Base-by-base conservation (phyloP, 2,329 filamentous ascomycete species). In the Madurella mycetomatis region DNA sequence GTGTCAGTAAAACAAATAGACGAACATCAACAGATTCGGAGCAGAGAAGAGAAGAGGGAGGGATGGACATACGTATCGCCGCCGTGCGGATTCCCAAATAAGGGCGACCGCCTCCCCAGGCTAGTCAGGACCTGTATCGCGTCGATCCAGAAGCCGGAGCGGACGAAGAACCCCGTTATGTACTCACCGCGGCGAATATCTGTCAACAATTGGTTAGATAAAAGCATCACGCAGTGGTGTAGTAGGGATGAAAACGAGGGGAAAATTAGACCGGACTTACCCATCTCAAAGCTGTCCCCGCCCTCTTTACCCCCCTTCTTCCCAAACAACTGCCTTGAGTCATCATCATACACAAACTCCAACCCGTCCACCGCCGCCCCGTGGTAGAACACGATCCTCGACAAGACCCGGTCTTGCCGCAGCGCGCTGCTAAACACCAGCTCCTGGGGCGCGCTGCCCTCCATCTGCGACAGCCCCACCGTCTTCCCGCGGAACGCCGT, bases 291-390 rank as follows among this genome's bases (percentile, higher is more conserved):
- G 44, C 84, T 81, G 65, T 87, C 85, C 1, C 86, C 86, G 2
- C 83, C 84, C 19, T 79, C 72, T 59, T 86, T 86, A 8, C 86
- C 88, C 12, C 87, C 87, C 51, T 81, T 78, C 65, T 90, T 92
- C 41, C 94, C 94, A 74, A 99, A 95, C 3, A 96, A 70, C 67
- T 96, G 90, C 51, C 79, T 87, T 1, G 88, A 87, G 15, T 82
- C 80, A 69, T 97, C 91, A 65, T 97, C 92, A 66, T 96, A 97
- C 55, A 88, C 78, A 70, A 99, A 97, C 69, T 97, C 92, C 17
- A 99, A 71, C 0, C 94, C 94, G 67, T 95, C 87, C 12, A 97
- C 67, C 4, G 86, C 86, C 55, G 78, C 75, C 1, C 88, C 90
- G 63, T 90, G 86, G 66, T 91, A 95, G 13, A 95, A 78, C 56